These are phyloP conservation scores for Pichia kluyveri DNA, from an alignment of 805 yeast genomes.

Conservation along the genomic window DNA sequence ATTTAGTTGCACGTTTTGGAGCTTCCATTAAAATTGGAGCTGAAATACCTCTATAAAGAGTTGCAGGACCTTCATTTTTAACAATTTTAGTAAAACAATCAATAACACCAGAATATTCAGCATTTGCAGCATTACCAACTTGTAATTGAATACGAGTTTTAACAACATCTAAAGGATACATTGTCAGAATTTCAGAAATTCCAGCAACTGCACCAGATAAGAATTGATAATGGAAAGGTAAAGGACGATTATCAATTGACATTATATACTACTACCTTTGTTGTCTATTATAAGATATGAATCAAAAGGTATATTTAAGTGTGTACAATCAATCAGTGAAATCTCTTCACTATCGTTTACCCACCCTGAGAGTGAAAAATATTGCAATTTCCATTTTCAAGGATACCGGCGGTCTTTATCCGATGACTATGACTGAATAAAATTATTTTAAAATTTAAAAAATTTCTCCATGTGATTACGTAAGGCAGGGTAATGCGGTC, in stretches of 20 bases:
- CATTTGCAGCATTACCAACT: constrained; percentile 42
- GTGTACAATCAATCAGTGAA: no score
- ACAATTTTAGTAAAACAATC: constrained; percentile 81
- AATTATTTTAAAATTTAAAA: no score
- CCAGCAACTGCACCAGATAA: constrained; percentile 93
- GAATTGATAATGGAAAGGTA: constrained; percentile 90
- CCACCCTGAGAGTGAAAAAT: no score
- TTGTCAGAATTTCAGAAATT: constrained; percentile 85
- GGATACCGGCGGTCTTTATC: no score
- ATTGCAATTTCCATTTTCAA: no score
- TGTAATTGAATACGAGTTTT: constrained; percentile 93
- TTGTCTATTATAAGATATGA: no score
- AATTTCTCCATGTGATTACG: no score
- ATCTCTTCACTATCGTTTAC: no score
- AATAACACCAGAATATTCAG: constrained; percentile 73
- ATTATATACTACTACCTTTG: not conserved
- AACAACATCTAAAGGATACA: constrained; percentile 96
- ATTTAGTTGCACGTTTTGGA: constrained; percentile 97
- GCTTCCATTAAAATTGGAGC: constrained; percentile 99
- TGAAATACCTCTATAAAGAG: constrained; percentile 86
- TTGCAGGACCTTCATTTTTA: constrained; percentile 71
- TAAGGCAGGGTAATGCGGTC: no score
- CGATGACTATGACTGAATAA: no score
- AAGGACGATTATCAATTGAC: constrained; percentile 28
- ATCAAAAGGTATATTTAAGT: no score